A percentile compares a stretch with the other conserved stretches of the same genome.
phyloP scores from a whole-genome alignment of 2,329 filamentous ascomycete genomes.

The Ophiostoma sp. region DNA sequence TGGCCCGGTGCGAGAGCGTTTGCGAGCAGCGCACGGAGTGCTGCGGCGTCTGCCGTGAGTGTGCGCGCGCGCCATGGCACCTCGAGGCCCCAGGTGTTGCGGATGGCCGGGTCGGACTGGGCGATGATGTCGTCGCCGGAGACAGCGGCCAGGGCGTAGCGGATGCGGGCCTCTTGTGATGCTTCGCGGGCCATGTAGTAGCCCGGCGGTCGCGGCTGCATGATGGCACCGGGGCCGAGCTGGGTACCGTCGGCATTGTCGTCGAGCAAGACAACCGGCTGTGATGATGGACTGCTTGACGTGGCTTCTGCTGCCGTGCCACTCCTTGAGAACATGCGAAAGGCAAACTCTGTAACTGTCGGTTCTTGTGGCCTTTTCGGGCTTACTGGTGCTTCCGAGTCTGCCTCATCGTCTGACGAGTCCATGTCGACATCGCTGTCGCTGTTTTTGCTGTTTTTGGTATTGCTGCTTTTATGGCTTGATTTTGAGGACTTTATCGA shows the following conservation, averaged over 20 bases:
- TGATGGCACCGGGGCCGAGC: constrained; percentile 37
- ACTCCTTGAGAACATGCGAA: constrained; percentile 26
- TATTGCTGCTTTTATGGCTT: background rate
- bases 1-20: constrained; percentile 21
- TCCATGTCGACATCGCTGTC: background rate
- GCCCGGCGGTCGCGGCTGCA: constrained; percentile 41
- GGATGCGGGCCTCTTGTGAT: constrained; percentile 35
- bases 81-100: constrained; percentile 52
- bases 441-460: background rate
- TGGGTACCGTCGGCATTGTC: constrained; percentile 37
- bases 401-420: constrained; percentile 9
- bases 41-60: constrained; percentile 33
- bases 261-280: constrained; percentile 46
- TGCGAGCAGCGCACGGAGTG: constrained; percentile 24
- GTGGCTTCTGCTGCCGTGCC: background rate
- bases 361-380: background rate
- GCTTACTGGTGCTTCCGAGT: background rate
- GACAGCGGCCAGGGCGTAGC: constrained; percentile 46
- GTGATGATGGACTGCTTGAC: background rate
- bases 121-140: constrained; percentile 47
- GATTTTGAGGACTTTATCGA: background rate
- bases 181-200: constrained; percentile 46
- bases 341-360: constrained; percentile 22
- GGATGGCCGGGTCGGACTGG: constrained; percentile 35
- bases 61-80: constrained; percentile 54